phyloP scores from a whole-genome alignment of 116 monocot genomes.

The Cymodocea nodosa region DNA sequence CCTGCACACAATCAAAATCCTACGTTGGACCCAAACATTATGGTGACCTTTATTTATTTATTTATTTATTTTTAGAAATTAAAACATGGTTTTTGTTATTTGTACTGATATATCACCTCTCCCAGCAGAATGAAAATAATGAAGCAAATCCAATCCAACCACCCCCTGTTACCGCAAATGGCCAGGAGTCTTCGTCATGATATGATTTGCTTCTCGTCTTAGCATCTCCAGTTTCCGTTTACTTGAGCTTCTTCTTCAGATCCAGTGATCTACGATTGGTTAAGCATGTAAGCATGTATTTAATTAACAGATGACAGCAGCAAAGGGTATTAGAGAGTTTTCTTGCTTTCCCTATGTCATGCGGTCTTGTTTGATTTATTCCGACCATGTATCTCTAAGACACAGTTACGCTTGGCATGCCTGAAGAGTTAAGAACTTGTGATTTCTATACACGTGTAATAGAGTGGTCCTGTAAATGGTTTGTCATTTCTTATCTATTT shows the following conservation, averaged over 20 bases:
- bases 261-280: neutral
- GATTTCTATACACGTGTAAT: neutral
- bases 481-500: too few species aligned
- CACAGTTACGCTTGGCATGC: neutral
- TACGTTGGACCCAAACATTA: slow-evolving; percentile 10
- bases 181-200: slow-evolving; percentile 8
- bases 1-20: slow-evolving; percentile 6
- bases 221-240: too few species aligned
- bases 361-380: neutral
- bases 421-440: neutral
- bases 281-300: neutral
- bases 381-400: neutral
- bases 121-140: slow-evolving; percentile 6
- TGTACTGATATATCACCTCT: neutral
- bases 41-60: slow-evolving; percentile 9
- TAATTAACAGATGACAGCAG: neutral
- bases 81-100: neutral
- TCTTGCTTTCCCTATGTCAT: neutral
- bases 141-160: slow-evolving; percentile 9
- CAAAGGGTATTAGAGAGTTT: neutral
- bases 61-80: neutral
- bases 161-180: slow-evolving; percentile 12
- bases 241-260: neutral
- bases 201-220: neutral
- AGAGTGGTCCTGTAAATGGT: too few species aligned